Base-by-base conservation (phyloP, 2,329 filamentous ascomycete species). In the Arthrocladium fulminans region DNA sequence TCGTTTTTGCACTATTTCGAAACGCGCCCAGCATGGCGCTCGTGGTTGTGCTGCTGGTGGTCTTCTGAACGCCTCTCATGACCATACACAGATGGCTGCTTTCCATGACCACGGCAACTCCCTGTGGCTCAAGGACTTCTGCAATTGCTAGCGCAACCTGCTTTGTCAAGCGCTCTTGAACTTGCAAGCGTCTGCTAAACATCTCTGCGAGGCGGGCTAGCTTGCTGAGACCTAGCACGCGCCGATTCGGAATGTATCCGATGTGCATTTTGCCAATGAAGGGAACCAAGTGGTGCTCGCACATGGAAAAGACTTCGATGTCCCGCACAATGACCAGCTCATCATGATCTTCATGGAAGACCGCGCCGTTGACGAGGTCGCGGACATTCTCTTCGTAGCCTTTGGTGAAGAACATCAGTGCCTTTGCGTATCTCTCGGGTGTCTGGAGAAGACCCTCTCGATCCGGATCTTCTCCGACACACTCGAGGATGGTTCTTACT, bases 231-330 rank as follows among this genome's bases (percentile, higher is more conserved):
- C 92, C 92, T 53, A 98, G 88, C 45, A 98, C 89, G 51, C 89
- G 82, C 63, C 88, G 80, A 61, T 83, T 81, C 24, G 92, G 92
- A 54, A 98, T 97, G 68, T 98, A 98, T 50, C 89, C 92, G 59
- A 98, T 97, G 70, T 98, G 92, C 87, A 98, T 97, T 79, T 95
- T 97, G 60, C 92, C 92, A 2, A 80, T 90, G 61, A 98, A 98
- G 0, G 92, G 92, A 6, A 98, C 90, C 64, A 98, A 77, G 64
- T 98, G 92, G 66, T 98, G 92, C 71, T 98, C 92, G 73, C 92
- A 98, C 37, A 97, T 73, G 55, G 85, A 90, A 67, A 88, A 94
- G 10, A 97, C 80, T 64, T 96, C 89, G 61, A 98, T 97, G 62
- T 97, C 89, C 70, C 94, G 95, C 51, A 98, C 88, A 60, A 97